Evolutionary conservation across 2,329 filamentous ascomycete genomes (phyloP).

Genomic region (Microdochium paspali): DNA sequence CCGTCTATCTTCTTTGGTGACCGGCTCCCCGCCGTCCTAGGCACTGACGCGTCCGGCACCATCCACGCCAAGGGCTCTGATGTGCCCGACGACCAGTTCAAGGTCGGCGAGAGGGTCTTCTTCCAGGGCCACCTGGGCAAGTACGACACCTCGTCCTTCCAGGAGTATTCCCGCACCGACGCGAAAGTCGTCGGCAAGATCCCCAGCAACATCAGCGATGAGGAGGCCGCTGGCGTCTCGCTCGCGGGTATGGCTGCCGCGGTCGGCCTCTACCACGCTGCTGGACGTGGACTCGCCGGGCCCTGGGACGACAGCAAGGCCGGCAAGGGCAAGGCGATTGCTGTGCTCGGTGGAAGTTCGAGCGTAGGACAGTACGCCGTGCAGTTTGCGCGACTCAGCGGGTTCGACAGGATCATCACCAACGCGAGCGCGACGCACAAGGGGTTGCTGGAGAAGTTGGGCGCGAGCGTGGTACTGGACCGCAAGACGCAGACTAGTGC

Average conservation of each 20-base stretch:
- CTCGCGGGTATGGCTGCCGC: slow-evolving; percentile 12
- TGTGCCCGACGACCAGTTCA: slow-evolving; percentile 9
- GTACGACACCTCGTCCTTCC: slow-evolving; percentile 20
- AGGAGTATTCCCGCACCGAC: slow-evolving; percentile 25
- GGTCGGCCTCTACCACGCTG: slow-evolving; percentile 11
- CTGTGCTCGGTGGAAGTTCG: slow-evolving; percentile 23
- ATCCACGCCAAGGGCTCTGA: slow-evolving; percentile 10
- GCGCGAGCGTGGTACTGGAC: slow-evolving; percentile 18
- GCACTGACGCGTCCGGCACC: slow-evolving; percentile 13
- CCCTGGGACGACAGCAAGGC: slow-evolving; percentile 15
- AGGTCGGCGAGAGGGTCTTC: slow-evolving; percentile 18
- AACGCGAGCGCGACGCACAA: slow-evolving; percentile 18
- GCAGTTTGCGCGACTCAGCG: slow-evolving; percentile 21
- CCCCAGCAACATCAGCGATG: slow-evolving; percentile 16
- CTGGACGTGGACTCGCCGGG: slow-evolving; percentile 13
- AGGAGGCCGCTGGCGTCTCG: slow-evolving; percentile 18
- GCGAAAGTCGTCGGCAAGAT: slow-evolving; percentile 20
- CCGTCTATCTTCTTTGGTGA: slow-evolving; percentile 10
- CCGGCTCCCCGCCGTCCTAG: slow-evolving; percentile 8
- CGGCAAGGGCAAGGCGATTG: slow-evolving; percentile 12
- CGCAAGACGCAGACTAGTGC: slow-evolving; percentile 4
- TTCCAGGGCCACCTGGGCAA: slow-evolving; percentile 23
- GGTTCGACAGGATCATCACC: slow-evolving; percentile 21
- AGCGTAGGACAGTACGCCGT: slow-evolving; percentile 23
- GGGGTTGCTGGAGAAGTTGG: slow-evolving; percentile 8